These are phyloP conservation scores for Sherardia arvensis DNA, from an alignment of 257 asterid genomes.

Conservation along the genomic window DNA sequence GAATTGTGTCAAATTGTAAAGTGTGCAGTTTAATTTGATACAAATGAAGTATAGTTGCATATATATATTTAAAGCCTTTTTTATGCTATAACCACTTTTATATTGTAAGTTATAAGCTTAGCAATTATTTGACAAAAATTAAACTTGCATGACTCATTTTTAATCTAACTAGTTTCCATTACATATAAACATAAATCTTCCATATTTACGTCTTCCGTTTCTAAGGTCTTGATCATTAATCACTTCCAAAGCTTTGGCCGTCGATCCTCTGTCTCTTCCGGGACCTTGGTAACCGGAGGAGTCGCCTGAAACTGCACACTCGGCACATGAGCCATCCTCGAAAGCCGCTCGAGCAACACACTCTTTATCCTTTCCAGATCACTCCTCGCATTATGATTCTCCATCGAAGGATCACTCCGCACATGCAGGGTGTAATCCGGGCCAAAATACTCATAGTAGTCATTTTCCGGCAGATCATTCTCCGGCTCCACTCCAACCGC, in stretches of 20 bases:
- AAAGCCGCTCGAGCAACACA: slow-evolving; percentile 54
- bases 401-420: slow-evolving; percentile 51
- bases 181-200: too few relatives aligned
- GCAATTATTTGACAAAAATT: too few relatives aligned
- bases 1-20: too few relatives aligned
- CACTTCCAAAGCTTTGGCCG: slow-evolving; percentile 88
- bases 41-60: too few relatives aligned
- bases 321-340: slow-evolving; percentile 67
- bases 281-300: slow-evolving; percentile 54
- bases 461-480: slow-evolving; percentile 68
- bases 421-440: slow-evolving; percentile 71
- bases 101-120: too few relatives aligned
- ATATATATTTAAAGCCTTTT: too few relatives aligned
- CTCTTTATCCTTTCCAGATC: slow-evolving; percentile 77
- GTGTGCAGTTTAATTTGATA: too few relatives aligned
- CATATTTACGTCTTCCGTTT: too few relatives aligned
- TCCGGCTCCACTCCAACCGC: slow-evolving; percentile 86
- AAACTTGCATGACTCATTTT: too few relatives aligned
- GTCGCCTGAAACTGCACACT: slow-evolving; percentile 67
- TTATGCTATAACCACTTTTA: too few relatives aligned
- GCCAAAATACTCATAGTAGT: slow-evolving; percentile 79
- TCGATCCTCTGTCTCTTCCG: slow-evolving; percentile 75
- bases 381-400: slow-evolving; percentile 42
- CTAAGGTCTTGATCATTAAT: slow-evolving; percentile 49
- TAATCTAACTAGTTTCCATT: too few relatives aligned